phyloP scores from a whole-genome alignment of 2,329 filamentous ascomycete species.

The Mariannaea sp. region DNA sequence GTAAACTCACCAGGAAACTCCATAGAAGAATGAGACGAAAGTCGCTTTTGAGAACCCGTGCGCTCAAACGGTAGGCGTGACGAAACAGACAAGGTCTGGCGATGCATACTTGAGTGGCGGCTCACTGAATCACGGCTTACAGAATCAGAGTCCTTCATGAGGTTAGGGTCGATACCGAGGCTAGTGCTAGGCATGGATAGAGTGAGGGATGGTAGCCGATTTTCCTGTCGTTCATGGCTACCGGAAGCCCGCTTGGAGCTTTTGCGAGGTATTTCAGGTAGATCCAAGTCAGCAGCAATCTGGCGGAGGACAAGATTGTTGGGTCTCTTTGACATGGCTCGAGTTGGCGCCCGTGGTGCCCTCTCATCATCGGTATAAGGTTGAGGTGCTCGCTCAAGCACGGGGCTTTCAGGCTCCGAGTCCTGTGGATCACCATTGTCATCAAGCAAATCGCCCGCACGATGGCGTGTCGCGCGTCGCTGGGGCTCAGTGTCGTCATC shows the following conservation, averaged over 20 bases:
- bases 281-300: constrained; percentile 41
- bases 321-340: constrained; percentile 30
- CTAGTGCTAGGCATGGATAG: constrained; percentile 34
- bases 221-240: constrained; percentile 33
- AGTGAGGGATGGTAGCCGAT: constrained; percentile 44
- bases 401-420: constrained; percentile 48
- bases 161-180: constrained; percentile 28
- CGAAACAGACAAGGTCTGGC: constrained; percentile 32
- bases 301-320: constrained; percentile 26
- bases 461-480: constrained; percentile 36
- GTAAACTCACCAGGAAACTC: constrained; percentile 53
- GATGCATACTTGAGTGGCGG: constrained; percentile 30
- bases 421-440: constrained; percentile 53
- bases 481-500: constrained; percentile 49
- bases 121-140: constrained; percentile 31
- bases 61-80: constrained; percentile 61
- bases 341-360: constrained; percentile 28
- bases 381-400: constrained; percentile 37
- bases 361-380: constrained; percentile 49
- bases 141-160: constrained; percentile 27
- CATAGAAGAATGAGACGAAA: constrained; percentile 57
- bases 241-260: constrained; percentile 69
- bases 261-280: constrained; percentile 70
- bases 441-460: constrained; percentile 48
- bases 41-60: constrained; percentile 56